phyloP scores from a whole-genome alignment of 108 stramenopile genomes.

The Nitzschia sp. region DNA sequence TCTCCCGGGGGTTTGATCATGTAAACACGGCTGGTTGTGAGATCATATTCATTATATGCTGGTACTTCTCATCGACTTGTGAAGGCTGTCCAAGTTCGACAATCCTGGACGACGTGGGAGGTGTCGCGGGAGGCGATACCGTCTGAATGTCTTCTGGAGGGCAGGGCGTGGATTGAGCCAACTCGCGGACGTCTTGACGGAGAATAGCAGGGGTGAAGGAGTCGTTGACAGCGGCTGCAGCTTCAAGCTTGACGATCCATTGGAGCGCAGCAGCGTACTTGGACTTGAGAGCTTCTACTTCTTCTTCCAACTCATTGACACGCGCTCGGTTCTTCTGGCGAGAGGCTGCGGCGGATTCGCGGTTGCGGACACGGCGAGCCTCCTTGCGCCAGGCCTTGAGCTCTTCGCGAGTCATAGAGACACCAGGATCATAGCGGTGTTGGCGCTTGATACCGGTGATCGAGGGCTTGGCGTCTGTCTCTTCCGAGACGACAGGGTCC shows the following conservation, averaged over 20 bases:
- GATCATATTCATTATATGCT: conserved; percentile 54
- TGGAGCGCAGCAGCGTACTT: conserved; percentile 56
- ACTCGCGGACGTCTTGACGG: conserved; percentile 29
- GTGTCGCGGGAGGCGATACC: conserved; percentile 13
- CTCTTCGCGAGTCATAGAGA: conserved; percentile 63
- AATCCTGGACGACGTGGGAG: background rate
- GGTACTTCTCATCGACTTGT: conserved; percentile 22
- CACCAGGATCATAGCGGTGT: conserved; percentile 55
- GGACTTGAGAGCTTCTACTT: conserved; percentile 45
- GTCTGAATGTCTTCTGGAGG: conserved; percentile 12
- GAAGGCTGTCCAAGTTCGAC: conserved; percentile 6
- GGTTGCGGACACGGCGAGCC: conserved; percentile 74
- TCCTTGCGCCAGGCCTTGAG: conserved; percentile 75
- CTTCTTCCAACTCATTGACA: conserved; percentile 63
- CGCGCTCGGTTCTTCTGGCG: conserved; percentile 57
- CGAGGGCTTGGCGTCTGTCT: conserved; percentile 25
- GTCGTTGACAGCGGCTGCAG: background rate
- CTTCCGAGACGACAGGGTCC: conserved; percentile 6
- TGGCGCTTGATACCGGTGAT: conserved; percentile 52
- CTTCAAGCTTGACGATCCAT: conserved; percentile 52
- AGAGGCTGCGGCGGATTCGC: conserved; percentile 70
- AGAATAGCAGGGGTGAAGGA: conserved; percentile 25
- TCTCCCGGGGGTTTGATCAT: conserved; percentile 27
- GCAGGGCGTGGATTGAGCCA: conserved; percentile 3
- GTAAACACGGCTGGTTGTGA: conserved; percentile 57